Conservation (phyloP, 345 rosid genomes). For the Brassica rapa region DNA sequence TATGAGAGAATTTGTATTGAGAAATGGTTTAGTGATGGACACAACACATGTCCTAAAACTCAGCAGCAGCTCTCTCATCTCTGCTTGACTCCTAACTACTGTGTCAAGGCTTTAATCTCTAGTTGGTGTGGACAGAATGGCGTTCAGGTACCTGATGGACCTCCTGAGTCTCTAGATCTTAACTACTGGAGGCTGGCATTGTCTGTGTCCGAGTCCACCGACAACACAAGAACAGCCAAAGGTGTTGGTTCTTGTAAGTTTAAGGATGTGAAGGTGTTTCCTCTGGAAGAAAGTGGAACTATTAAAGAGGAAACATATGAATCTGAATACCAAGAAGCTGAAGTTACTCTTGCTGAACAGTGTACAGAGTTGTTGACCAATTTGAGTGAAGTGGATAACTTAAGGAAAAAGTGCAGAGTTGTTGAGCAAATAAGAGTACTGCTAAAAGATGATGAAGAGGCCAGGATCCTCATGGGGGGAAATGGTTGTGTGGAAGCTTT, state of each 20-base stretch:
- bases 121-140: slow-evolving; percentile 98
- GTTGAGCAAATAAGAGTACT: slow-evolving; percentile 68
- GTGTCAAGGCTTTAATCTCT: slow-evolving; percentile 84
- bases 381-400: slow-evolving; percentile 53
- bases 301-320: slow-evolving; percentile 54
- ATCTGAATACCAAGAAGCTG: slow-evolving; percentile 48
- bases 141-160: slow-evolving; percentile 68
- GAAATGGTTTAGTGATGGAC: slow-evolving; percentile 96
- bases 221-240: slow-evolving; percentile 52
- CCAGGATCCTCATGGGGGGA: slow-evolving; percentile 78
- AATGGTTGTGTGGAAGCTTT: slow-evolving; percentile 84
- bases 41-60: slow-evolving; percentile 89
- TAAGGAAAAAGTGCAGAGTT: slow-evolving; percentile 57
- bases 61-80: slow-evolving; percentile 80
- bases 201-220: slow-evolving; percentile 62
- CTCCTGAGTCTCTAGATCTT: slow-evolving; percentile 89
- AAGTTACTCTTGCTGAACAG: slow-evolving; percentile 46
- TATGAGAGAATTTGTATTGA: slow-evolving; percentile 90
- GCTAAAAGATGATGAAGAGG: slow-evolving; percentile 91
- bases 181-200: slow-evolving; percentile 90
- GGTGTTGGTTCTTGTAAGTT: slow-evolving; percentile 49
- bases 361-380: slow-evolving; percentile 52
- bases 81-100: slow-evolving; percentile 87
- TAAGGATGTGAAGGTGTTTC: slow-evolving; percentile 68
- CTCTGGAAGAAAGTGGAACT: slow-evolving; percentile 67